A percentile compares a stretch with the other conserved stretches of the same genome.
Conservation (phyloP, 2,329 filamentous ascomycete genomes). For the Davidsoniella australis region DNA sequence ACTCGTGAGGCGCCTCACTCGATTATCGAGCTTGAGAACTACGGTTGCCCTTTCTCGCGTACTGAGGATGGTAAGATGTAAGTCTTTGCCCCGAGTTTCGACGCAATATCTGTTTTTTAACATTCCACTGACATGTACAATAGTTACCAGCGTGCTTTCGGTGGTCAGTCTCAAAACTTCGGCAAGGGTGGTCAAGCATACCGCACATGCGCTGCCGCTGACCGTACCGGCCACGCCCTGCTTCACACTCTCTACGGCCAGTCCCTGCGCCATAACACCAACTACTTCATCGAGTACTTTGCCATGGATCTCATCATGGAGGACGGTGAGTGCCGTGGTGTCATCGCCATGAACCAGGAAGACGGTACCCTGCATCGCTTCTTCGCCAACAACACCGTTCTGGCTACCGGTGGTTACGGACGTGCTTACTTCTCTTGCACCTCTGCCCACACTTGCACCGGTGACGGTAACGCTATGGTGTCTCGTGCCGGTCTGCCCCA, state of each 20-base stretch:
- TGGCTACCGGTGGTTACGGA: constrained; percentile 94
- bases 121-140: constrained; percentile 12
- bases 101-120: neutral
- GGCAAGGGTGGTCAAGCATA: constrained; percentile 98
- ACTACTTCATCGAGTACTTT: constrained; percentile 99
- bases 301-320: constrained; percentile 95
- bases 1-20: constrained; percentile 82
- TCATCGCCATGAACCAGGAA: constrained; percentile 96
- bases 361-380: constrained; percentile 96
- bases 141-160: constrained; percentile 93
- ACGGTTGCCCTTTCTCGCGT: constrained; percentile 90
- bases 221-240: constrained; percentile 92
- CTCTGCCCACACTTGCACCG: constrained; percentile 93
- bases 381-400: constrained; percentile 87
- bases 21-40: constrained; percentile 91
- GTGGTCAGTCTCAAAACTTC: constrained; percentile 87
- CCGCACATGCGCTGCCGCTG: constrained; percentile 88
- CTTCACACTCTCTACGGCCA: constrained; percentile 97
- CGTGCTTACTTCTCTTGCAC: constrained; percentile 98
- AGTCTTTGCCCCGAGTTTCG: constrained; percentile 19
- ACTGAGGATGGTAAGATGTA: constrained; percentile 92
- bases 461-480: constrained; percentile 99
- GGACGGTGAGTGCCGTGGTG: constrained; percentile 88
- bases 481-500: constrained; percentile 92
- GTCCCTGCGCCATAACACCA: constrained; percentile 92